Evolutionary conservation across 148 eudicot genomes (phyloP), one percentile per base, ranked within the genome.

Genomic region (Chenopodium quinoa): DNA sequence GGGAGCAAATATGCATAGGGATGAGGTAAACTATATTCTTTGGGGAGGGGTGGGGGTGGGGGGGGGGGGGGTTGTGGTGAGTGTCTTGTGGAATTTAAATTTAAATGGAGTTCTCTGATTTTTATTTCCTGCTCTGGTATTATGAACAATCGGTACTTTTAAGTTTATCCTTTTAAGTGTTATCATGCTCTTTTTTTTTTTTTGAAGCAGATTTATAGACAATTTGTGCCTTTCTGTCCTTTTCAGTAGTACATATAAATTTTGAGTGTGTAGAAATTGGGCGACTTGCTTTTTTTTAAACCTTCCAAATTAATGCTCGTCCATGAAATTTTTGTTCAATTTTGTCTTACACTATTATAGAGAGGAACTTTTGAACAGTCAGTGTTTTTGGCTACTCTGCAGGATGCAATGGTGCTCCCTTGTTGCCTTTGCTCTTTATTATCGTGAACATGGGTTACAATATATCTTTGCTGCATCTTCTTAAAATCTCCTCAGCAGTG

Each of bases 381-480:
- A n/a, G 10, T 77, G 70, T 25, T 73, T 85, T 48, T 86, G 63
- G 80, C 62, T 85, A 40, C 44, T 46, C 50, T 60, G 44, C 93
- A 96, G 99, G 92, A 87, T 96, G 99, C 84, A 84, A 88, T 73
- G 99, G 99, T 4, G 99, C 99, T 54, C 99, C 99, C 11, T 56
- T 96, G 72, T 84, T 96, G 76, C 99, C 99, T 16, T 79, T 96
- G 74, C 88, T 96, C 60, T 96, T 96, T 86, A 86, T 94, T 80
- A 65, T 91, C 74, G 98, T 96, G 37, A 96, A 96, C 90, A 96
- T 96, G 98, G 90, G 93, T 78, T 96, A 81, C 90, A 96, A 94
- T 74, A 85, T 96, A 81, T 93, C 99, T 40, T 83, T 96, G 90
- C 82, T 96, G 86, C 94, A 91, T 87, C 93, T 96, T 78, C 85